Evolutionary conservation across 352 stramenopile genomes (phyloP), one percentile per base, ranked within the genome.

Genomic region (Thalassiosira ordinaria): DNA sequence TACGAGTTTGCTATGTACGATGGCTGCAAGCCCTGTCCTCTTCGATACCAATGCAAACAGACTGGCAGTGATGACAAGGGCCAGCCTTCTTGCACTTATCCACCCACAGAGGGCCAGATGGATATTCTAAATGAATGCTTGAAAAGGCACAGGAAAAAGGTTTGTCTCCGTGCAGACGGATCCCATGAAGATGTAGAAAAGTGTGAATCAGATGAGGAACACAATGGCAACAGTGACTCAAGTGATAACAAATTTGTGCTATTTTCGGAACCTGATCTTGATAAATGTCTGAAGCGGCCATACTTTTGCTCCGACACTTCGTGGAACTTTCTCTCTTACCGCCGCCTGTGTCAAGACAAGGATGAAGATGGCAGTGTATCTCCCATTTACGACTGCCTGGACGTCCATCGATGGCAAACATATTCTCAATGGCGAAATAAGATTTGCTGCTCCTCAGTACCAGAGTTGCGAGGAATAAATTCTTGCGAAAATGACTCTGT

Each of bases 1-100:
- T 99, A 98, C 84, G 88, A 96, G 82, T 91, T 99, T 37, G 95
- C 92, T 0, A 91, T 98, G 0, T 99, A 98, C 80, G 86, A 95
- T 41, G 91, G 97, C 83, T 99, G 97, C 82, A 98, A 97, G 66
- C 97, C 96, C 22, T 99, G 97, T 79, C 96, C 96, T 0, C 89
- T 96, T 0, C 91, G 92, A 16, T 99, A 98, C 84, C 86, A 91
- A 31, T 98, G 96, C 82, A 83, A 96, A 47, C 75, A 76, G 41
- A 29, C 24, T 87, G 14, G 27, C 9, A 29, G 18, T 1, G 37
- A 49, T 9, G 82, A 80, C 51, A 53, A 74, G 7, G 82, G 84
- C 4, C 84, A 90, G 6, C 68, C 87, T 1, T 72, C 60, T 16
- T 97, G 95, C 55, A 84, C 74, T 57, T 96, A 96, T 62, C 95